Evolutionary conservation across 305 asterid species (phyloP), one percentile per base, ranked within the genome.

Genomic region (Caryopteris hybrid): DNA sequence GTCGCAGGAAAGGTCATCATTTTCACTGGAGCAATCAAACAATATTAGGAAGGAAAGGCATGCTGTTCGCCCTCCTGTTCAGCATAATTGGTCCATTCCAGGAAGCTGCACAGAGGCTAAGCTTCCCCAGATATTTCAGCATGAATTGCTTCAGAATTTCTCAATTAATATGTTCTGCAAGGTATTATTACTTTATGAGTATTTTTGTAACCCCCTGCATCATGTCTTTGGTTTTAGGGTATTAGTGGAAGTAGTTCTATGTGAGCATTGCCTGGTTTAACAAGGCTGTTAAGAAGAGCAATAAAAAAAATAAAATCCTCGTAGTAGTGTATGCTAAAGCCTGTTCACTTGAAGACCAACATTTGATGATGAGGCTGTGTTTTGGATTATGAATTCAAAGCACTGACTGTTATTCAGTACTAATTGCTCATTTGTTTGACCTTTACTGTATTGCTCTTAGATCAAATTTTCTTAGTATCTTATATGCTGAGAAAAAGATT

Each of bases 141-240:
- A 95, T 54, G 99, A 94, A 72, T 85, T 95, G 82, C 97, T 95
- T 70, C 99, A 91, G 80, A 86, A 95, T 84, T 95, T 95, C 87
- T 85, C 93, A 16, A 76, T 95, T 70, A 91, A 95, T 77, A 84
- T 95, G 95, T 95, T 95, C 72, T 91, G 98, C 95, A 95, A 95
- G 99, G 99, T 83, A 68, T 23, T 51, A 13, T 27, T 41, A 16
- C 31, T 46, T 13, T 43, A n/a, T 12, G 21, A 61, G 61, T 57
- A 33, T 42, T 14, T 50, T 17, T 41, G 33, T 4, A 22, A 42
- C 29, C 41, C 2, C 14, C 22, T 41, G 53, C 34, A 23, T 9
- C 31, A 27, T 42, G 10, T 60, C 55, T 46, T 70, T 22, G 27
- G 52, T 52, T 52, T 68, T 47, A 61, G 64, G 74, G 59, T 46